Percentiles rank a stretch among this genome's conserved stretches.
phyloP scores from a whole-genome alignment of 177 flowering plant genomes.

The Telopea speciosissima region DNA sequence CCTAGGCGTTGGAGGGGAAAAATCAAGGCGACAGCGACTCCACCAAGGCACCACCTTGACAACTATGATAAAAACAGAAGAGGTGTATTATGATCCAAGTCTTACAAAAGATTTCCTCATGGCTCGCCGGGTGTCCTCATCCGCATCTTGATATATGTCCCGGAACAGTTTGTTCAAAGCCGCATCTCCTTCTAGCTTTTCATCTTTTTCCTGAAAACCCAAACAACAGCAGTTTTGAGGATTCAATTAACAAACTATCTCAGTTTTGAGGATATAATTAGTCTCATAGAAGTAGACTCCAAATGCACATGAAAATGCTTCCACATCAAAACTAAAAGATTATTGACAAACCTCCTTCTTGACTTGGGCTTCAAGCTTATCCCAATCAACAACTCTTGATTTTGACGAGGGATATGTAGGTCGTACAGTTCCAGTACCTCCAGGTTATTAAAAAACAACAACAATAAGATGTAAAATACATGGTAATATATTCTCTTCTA shows the following conservation, averaged over 20 bases:
- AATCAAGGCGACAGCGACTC: too few species aligned
- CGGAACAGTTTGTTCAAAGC: slow-evolving; percentile 68
- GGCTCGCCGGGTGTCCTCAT: slow-evolving; percentile 72
- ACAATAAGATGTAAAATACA: too few species aligned
- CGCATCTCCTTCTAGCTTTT: slow-evolving; percentile 77
- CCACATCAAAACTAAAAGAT: not conserved
- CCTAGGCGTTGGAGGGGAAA: too few species aligned
- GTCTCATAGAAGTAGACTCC: too few species aligned
- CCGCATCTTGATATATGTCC: slow-evolving; percentile 61
- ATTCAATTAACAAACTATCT: not conserved
- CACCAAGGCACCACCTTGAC: too few species aligned
- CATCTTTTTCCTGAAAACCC: slow-evolving; percentile 62
- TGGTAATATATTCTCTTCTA: too few species aligned
- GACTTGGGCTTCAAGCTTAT: slow-evolving; percentile 84
- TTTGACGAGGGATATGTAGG: slow-evolving; percentile 82
- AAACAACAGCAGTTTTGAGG: not conserved
- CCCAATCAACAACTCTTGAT: slow-evolving; percentile 65
- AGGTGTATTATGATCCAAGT: not conserved
- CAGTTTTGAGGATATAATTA: too few species aligned
- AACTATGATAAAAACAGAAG: not conserved
- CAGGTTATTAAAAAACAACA: not conserved
- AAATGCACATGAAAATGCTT: not conserved
- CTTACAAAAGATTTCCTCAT: slow-evolving; percentile 80
- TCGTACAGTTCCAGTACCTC: slow-evolving; percentile 31
- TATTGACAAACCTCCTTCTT: slow-evolving; percentile 67